Evolutionary conservation across 192 early-diverging fungal species (phyloP), one percentile per base, ranked within the genome.

Genomic region (Coemansia sp.): DNA sequence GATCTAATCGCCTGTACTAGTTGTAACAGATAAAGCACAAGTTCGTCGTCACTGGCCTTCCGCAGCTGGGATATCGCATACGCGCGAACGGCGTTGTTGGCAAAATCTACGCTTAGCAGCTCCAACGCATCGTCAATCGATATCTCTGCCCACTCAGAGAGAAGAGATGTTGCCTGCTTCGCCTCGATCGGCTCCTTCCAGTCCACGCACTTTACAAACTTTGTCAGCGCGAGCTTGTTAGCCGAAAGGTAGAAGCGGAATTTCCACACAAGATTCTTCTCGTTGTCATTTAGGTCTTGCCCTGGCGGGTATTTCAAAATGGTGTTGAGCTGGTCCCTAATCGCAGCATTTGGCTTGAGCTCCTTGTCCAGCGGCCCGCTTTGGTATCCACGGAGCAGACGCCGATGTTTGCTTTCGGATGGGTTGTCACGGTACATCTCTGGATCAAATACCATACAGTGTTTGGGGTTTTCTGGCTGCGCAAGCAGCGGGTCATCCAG

Each of bases 211-310:
- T 94, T 95, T 15, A 99, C 76, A 79, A 99, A 99, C 75, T 99
- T 99, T 53, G 98, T 98, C 55, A 98, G 80, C 1, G 98, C 96
- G 82, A 90, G 74, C 63, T 95, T 96, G 82, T 99, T 95, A 22
- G 91, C 76, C 22, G 95, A 93, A 45, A 99, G 80, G 65, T 97
- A 95, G 62, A 93, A 97, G 58, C 98, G 85, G 74, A 95, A 99
- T 69, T 97, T 98, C 98, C 98, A 99, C 23, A 98, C 76, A n/a
- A 95, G 65, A 65, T 99, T 94, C 69, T 96, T 96, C 67, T 97
- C 93, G 59, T 91, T 89, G 32, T 86, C 86, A 0, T 88, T 89
- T 14, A 99, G 79, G 32, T 76, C 74, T 58, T 96, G 87, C 3
- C 95, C 93, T 0, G 96, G 95, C 34, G 98, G 94, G 71, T 97